Evolutionary conservation across 78 protist genomes (phyloP), one percentile per base, ranked within the genome.

Genomic region (Dictyostelium firmibasis): DNA sequence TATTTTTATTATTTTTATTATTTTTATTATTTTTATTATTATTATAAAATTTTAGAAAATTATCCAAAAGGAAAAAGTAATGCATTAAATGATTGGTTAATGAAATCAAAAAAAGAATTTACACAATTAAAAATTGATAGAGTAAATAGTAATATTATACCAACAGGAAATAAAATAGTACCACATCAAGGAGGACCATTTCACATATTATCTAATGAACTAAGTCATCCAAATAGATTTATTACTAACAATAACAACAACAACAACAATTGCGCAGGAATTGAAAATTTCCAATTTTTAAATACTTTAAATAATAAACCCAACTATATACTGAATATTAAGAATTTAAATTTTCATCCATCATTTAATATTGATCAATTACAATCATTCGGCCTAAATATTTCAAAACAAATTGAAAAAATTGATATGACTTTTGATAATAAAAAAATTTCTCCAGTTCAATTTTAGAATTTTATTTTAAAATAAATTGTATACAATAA

Each of bases 71-170:
- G 36, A 29, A 67, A 33, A 62, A 78, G 11, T 20, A 62, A 87
- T 64, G 93, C 50, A 36, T 78, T 87, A 33, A 78, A 57, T 57
- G 93, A 87, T 62, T 87, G 93, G 93, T 41, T 87, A 78, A 87
- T 78, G 31, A 53, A 82, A 57, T 78, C 93, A 20, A 78, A 62
- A 60, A 76, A n/a, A 78, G 47, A 50, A 18, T 86, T 76, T 84
- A 76, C 2, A 3, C 29, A 11, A 36, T 38, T 76, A 20, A 76
- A 76, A 29, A 76, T 76, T 36, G 29, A 76, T 41, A 9, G 35
- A n/a, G 25, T 57, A 57, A 6, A 38, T 20, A 76, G n/a, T 38
- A n/a, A 18, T 10, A 76, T 38, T 36, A 14, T 20, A 35, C 23
- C 27, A 74, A 31, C 81, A 27, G 0, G 50, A 74, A 35, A 16